Base-by-base conservation (phyloP, 345 rosid species). In the Kandelia obovata region DNA sequence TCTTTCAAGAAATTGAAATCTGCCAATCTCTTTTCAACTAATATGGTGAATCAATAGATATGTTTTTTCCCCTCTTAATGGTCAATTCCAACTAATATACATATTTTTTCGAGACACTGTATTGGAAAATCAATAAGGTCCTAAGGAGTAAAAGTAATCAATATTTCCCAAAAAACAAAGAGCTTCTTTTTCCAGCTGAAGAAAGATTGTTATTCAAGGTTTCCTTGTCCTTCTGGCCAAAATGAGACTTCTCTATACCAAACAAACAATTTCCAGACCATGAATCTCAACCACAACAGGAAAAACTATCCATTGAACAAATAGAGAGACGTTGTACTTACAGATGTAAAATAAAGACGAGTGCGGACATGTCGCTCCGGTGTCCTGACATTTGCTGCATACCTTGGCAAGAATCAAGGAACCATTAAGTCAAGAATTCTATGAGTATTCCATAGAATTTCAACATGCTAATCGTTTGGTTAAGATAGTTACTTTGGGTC, bases 341-440 rank as follows among this genome's bases (percentile, higher is more conserved):
- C 99, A 6, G 99, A 96, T 65, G 99, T 96, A 78, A 96, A 96
- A 84, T 96, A 96, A 60, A 96, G 98, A 60, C 99, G 97, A 26
- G 98, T 96, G 60, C 98, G 87, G 62, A 96, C 89, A 69, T 96
- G 99, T 55, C 98, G 97, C 66, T 92, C 99, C 31, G 99, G 99
- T n/a, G 93, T 89, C 87, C 67, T 90, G 72, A 96, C 99, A 83
- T 92, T 92, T 59, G 99, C 99, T 57, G 99, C 99, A 74, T 96
- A 96, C 85, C 99, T 96, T 68, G 61, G 65, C 64, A 74, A 61
- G 63, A 67, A 43, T 1, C 61, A 34, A 23, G 16, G 64, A 76
- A 62, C 56, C 15, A 59, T 58, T 51, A 64, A 53, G 62, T 43
- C n/a, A 61, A 35, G 20, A 4, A 62, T 15, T 30, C 49, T 43